Evolutionary conservation across 2,329 filamentous ascomycete species (phyloP).

Genomic region (Fusarium nisikadoi): DNA sequence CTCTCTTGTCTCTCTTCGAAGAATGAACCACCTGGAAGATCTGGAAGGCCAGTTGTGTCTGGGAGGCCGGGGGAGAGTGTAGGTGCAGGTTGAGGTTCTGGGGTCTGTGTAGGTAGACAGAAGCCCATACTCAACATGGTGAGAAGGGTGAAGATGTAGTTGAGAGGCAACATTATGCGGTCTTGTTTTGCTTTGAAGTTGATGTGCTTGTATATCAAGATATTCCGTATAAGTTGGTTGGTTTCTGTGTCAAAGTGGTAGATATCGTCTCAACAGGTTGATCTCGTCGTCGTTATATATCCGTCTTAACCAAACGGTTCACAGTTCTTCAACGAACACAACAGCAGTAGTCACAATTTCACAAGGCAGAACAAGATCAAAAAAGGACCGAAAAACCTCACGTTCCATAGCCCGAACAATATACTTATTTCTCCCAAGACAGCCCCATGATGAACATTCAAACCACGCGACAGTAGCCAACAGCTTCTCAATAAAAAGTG

Average conservation of each 20-base stretch:
- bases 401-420: conserved; percentile 16
- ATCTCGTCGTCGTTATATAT: conserved; percentile 26
- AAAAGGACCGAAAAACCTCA: neutral
- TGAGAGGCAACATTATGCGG: conserved; percentile 13
- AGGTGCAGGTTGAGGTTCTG: conserved; percentile 11
- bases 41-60: conserved; percentile 10
- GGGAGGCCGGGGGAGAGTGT: conserved; percentile 4
- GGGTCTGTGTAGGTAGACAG: conserved; percentile 30
- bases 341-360: conserved; percentile 12
- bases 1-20: conserved; percentile 22
- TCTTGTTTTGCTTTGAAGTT: neutral
- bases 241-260: neutral
- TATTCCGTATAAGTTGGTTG: neutral
- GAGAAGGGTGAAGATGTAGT: conserved; percentile 8
- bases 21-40: neutral
- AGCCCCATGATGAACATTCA: conserved; percentile 12
- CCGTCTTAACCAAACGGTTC: neutral
- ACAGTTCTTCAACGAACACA: conserved; percentile 20
- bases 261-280: neutral
- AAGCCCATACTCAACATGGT: conserved; percentile 9
- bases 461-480: conserved; percentile 29
- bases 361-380: neutral
- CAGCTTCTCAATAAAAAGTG: neutral
- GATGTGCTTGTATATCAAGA: neutral
- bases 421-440: conserved; percentile 1